Evolutionary conservation across 768 basidiomycete genomes (phyloP).

Genomic region (Mycena floridula): DNA sequence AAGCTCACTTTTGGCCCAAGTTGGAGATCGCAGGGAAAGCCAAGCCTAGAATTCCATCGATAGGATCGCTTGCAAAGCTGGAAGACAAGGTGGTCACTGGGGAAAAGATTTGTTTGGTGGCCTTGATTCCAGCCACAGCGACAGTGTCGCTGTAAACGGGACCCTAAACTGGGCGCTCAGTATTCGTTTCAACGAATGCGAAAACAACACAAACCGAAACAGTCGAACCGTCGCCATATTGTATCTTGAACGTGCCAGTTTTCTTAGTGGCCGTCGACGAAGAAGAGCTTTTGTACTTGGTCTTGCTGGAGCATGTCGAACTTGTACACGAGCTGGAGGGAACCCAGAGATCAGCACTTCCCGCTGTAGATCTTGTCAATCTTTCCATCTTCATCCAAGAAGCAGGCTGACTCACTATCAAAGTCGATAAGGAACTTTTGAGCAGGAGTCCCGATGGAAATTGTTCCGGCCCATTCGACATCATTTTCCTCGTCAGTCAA

Average conservation of each 20-base stretch:
- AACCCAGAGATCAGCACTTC: slow-evolving; percentile 30
- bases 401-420: slow-evolving; percentile 24
- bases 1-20: slow-evolving; percentile 9
- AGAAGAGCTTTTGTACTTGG: slow-evolving; percentile 19
- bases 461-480: slow-evolving; percentile 32
- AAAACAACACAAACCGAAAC: no score
- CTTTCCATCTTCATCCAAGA: no score
- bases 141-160: slow-evolving; percentile 33
- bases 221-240: slow-evolving; percentile 43
- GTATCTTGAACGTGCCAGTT: slow-evolving; percentile 26
- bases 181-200: no score
- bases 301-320: slow-evolving; percentile 24
- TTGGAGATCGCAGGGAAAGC: slow-evolving; percentile 30
- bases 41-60: slow-evolving; percentile 25
- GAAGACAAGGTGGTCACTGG: slow-evolving; percentile 27
- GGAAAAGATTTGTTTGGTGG: slow-evolving; percentile 23
- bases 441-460: slow-evolving; percentile 32
- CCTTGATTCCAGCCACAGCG: slow-evolving; percentile 13
- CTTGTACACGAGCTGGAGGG: slow-evolving; percentile 23
- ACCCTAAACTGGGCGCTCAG: slow-evolving; percentile 33
- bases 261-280: slow-evolving; percentile 25
- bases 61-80: slow-evolving; percentile 16
- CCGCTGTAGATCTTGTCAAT: slow-evolving; percentile 8
- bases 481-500: slow-evolving; percentile 28
- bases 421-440: slow-evolving; percentile 34